These are phyloP conservation scores for Linum tenue DNA, from an alignment of 345 rosid species.

Conservation along the genomic window DNA sequence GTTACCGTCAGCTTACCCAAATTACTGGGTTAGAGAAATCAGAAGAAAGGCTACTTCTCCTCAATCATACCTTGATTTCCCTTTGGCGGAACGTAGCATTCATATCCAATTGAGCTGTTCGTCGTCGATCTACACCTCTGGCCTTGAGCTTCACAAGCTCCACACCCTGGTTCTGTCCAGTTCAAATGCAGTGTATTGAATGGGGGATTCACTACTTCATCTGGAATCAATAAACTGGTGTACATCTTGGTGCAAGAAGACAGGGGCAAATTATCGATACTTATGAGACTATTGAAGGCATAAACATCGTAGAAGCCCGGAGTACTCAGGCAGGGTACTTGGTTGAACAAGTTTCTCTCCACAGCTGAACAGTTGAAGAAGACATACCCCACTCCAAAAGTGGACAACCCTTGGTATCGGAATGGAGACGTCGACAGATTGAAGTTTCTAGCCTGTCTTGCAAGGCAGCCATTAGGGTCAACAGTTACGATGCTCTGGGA, in stretches of 20 bases:
- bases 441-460: conserved; percentile 3
- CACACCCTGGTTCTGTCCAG: conserved; percentile 7
- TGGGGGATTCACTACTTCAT: background rate
- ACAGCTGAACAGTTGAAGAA: background rate
- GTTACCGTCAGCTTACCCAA: too few relatives aligned
- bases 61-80: conserved; percentile 1
- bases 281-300: background rate
- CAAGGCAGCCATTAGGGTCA: conserved; percentile 16
- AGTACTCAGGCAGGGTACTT: too few relatives aligned
- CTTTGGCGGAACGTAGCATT: conserved; percentile 2
- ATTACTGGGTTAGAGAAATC: too few relatives aligned
- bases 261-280: background rate
- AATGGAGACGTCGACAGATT: conserved; percentile 11
- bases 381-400: background rate
- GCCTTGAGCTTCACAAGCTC: background rate
- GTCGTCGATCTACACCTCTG: background rate
- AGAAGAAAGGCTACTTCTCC: background rate
- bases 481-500: background rate
- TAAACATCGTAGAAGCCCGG: background rate
- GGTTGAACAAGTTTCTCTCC: too few relatives aligned
- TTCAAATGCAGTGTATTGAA: background rate
- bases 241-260: conserved; percentile 9
- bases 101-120: background rate
- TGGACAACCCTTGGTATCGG: background rate
- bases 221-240: background rate